Conservation (phyloP, 495 filamentous ascomycete genomes). For the Podospora pseudoanserina region DNA sequence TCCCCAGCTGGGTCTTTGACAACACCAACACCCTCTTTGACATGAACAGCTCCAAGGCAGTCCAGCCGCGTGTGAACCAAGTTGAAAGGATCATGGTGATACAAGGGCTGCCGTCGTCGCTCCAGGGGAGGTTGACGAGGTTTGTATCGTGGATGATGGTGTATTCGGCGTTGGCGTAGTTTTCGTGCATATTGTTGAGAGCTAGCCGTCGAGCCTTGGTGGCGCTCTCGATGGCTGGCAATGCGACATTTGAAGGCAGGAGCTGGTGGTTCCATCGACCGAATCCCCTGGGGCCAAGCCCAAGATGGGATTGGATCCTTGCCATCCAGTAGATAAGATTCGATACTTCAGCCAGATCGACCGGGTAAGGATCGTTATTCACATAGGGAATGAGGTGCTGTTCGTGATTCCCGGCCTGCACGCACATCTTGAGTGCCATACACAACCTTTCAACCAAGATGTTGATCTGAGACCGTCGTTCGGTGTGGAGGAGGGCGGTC, state of each 20-base stretch:
- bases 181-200: constrained; percentile 25
- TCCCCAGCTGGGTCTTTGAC: constrained; percentile 10
- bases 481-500: too few species aligned
- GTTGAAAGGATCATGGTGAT: constrained; percentile 27
- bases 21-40: too few species aligned
- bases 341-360: too few species aligned
- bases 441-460: too few species aligned
- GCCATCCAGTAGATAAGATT: background rate
- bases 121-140: constrained; percentile 32
- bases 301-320: constrained; percentile 9
- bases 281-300: constrained; percentile 1
- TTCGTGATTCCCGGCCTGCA: too few species aligned
- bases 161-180: constrained; percentile 27
- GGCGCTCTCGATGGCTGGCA: constrained; percentile 3
- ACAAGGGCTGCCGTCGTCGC: constrained; percentile 22
- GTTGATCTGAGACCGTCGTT: too few species aligned
- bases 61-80: constrained; percentile 32
- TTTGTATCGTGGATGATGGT: constrained; percentile 36
- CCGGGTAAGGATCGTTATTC: too few species aligned
- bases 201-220: constrained; percentile 13
- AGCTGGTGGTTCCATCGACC: constrained; percentile 1
- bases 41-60: background rate
- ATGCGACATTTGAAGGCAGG: background rate
- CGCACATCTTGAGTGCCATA: too few species aligned
- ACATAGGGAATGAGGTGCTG: too few species aligned